Evolutionary conservation across 306 rosid species (phyloP).

Genomic region (Castanopsis chinensis): DNA sequence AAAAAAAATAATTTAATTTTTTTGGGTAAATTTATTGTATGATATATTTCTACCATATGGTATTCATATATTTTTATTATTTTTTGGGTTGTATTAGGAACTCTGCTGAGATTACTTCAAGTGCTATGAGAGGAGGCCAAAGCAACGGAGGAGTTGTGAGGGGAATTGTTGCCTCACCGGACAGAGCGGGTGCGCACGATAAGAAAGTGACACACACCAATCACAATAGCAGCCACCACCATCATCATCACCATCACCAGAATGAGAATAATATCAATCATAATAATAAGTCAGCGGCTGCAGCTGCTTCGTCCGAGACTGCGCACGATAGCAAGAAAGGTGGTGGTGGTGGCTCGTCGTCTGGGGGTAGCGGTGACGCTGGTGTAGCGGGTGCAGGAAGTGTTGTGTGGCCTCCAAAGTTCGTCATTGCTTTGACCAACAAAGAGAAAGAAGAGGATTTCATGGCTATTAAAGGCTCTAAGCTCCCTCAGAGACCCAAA

Average conservation of each 20-base stretch:
- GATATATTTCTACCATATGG: constrained; percentile 9
- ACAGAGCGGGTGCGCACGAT: constrained; percentile 89
- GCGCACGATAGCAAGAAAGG: constrained; percentile 96
- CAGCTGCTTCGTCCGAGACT: constrained; percentile 76
- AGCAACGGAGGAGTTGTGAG: constrained; percentile 68
- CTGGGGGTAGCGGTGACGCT: constrained; percentile 73
- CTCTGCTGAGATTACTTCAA: constrained; percentile 57
- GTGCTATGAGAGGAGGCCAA: constrained; percentile 80
- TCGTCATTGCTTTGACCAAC: constrained; percentile 83
- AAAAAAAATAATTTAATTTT: constrained; percentile 10
- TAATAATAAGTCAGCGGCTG: constrained; percentile 63
- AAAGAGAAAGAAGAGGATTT: constrained; percentile 98
- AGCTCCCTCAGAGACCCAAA: constrained; percentile 88
- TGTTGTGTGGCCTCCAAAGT: constrained; percentile 83
- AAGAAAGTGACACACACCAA: constrained; percentile 43
- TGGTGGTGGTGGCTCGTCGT: constrained; percentile 69
- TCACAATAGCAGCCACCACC: constrained; percentile 16
- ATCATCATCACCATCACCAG: constrained; percentile 21
- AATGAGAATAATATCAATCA: constrained; percentile 17
- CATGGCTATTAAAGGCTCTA: constrained; percentile 83
- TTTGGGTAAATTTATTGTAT: background rate
- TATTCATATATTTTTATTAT: constrained; percentile 7
- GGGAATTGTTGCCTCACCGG: constrained; percentile 80
- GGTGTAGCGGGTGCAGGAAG: constrained; percentile 55
- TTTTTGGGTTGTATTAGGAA: constrained; percentile 49